Evolutionary conservation across 202 grass and related monocot species (phyloP).

Genomic region (Panicum virgatum): DNA sequence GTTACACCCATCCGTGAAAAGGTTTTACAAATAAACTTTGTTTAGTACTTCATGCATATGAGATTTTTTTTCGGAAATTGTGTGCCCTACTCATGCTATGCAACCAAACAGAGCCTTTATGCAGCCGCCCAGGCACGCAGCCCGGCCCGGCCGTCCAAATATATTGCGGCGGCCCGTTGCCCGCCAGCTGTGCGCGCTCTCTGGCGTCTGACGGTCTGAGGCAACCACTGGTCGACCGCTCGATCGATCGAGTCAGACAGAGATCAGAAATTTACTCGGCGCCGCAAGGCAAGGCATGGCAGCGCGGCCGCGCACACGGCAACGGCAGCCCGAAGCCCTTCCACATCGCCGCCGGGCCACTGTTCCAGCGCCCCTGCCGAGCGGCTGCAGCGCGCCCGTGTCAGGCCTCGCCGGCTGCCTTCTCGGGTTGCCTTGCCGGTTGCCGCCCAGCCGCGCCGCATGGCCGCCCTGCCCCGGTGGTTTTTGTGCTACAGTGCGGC

Average conservation of each 20-base stretch:
- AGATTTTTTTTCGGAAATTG: too few relatives aligned
- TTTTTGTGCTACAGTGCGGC: neutral
- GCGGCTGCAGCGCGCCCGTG: neutral
- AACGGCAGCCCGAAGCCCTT: constrained; percentile 6
- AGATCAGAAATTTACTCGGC: neutral
- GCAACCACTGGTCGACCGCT: neutral
- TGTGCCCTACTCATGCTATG: too few relatives aligned
- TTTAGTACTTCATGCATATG: too few relatives aligned
- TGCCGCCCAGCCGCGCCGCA: neutral
- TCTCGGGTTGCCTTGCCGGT: too few relatives aligned
- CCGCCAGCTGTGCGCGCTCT: too few relatives aligned
- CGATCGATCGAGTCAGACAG: constrained; percentile 2
- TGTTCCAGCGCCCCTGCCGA: neutral
- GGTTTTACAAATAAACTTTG: too few relatives aligned
- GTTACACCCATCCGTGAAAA: too few relatives aligned
- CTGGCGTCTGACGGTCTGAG: neutral
- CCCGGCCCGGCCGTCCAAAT: too few relatives aligned
- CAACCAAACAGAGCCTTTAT: too few relatives aligned
- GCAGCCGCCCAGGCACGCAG: too few relatives aligned
- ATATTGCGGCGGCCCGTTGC: too few relatives aligned
- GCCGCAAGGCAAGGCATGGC: neutral
- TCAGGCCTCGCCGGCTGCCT: constrained; percentile 25
- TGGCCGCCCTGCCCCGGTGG: neutral
- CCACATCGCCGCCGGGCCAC: constrained; percentile 28
- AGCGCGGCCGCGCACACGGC: neutral